These are phyloP conservation scores for Heracleum sosnowskyi DNA, from an alignment of 129 eudicot species.

Conservation along the genomic window DNA sequence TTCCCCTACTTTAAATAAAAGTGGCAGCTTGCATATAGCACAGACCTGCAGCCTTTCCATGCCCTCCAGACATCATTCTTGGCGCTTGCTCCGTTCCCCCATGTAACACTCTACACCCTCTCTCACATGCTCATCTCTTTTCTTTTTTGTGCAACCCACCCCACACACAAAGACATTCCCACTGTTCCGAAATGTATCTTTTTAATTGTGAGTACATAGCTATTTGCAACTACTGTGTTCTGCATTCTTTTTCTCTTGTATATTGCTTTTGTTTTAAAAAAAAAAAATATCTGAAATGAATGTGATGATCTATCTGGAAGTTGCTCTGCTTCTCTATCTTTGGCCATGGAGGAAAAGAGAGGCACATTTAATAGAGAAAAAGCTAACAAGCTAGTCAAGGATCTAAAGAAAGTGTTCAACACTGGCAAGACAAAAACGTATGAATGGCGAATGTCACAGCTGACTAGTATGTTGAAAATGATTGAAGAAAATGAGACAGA, in stretches of 20 bases:
- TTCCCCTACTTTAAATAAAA: background rate
- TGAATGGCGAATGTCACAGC: constrained; percentile 25
- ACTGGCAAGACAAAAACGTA: constrained; percentile 24
- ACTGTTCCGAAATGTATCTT: background rate
- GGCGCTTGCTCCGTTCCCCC: background rate
- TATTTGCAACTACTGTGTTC: background rate
- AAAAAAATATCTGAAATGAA: background rate
- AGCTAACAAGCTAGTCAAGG: constrained; percentile 22
- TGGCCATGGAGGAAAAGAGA: constrained; percentile 12
- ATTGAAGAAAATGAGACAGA: constrained; percentile 24
- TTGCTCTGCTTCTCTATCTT: constrained; percentile 12
- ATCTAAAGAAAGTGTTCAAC: constrained; percentile 15
- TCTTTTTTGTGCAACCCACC: background rate
- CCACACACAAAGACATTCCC: background rate
- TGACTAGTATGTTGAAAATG: constrained; percentile 18
- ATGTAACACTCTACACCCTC: constrained; percentile 2
- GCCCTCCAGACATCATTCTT: background rate
- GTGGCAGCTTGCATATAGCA: background rate
- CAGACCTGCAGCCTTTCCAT: constrained; percentile 11
- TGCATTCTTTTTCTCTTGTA: background rate
- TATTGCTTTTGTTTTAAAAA: background rate
- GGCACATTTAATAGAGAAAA: constrained; percentile 1
- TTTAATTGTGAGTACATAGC: background rate
- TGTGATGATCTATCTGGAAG: constrained; percentile 1
- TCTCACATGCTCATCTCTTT: background rate